These are phyloP conservation scores for Acmispon strigosus DNA, from an alignment of 306 rosid species.

Conservation along the genomic window DNA sequence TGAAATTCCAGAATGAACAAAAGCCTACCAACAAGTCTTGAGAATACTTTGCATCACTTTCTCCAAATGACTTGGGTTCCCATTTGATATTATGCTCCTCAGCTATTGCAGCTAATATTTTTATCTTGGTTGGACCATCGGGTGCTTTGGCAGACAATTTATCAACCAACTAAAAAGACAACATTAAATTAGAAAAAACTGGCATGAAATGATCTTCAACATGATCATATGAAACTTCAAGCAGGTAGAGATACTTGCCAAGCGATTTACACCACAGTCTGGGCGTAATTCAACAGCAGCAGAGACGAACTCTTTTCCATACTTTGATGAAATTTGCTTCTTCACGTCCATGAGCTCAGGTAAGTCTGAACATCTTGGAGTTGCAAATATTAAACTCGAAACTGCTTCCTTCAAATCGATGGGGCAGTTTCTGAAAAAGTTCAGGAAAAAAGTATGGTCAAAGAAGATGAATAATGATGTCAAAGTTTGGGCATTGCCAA, in stretches of 20 bases:
- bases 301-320: constrained; percentile 77
- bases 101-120: constrained; percentile 72
- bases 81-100: constrained; percentile 89
- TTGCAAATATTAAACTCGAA: constrained; percentile 78
- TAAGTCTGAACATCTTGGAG: constrained; percentile 84
- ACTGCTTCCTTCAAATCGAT: constrained; percentile 92
- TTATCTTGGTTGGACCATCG: constrained; percentile 76
- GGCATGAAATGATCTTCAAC: constrained; percentile 7
- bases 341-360: constrained; percentile 78
- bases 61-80: constrained; percentile 71
- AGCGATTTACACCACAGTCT: constrained; percentile 87
- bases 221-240: constrained; percentile 3
- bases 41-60: constrained; percentile 40
- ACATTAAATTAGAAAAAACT: constrained; percentile 13
- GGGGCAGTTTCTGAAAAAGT: constrained; percentile 66
- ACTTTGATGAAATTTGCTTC: constrained; percentile 71
- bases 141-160: constrained; percentile 92
- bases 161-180: constrained; percentile 70
- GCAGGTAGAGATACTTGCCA: constrained; percentile 52
- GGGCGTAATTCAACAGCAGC: constrained; percentile 88
- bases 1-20: background rate
- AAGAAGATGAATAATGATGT: background rate
- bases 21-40: constrained; percentile 67
- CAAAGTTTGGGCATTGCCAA: background rate
- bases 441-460: background rate